Evolutionary conservation across 2,329 filamentous ascomycete genomes (phyloP).

Genomic region (Fusarium ramigenum): DNA sequence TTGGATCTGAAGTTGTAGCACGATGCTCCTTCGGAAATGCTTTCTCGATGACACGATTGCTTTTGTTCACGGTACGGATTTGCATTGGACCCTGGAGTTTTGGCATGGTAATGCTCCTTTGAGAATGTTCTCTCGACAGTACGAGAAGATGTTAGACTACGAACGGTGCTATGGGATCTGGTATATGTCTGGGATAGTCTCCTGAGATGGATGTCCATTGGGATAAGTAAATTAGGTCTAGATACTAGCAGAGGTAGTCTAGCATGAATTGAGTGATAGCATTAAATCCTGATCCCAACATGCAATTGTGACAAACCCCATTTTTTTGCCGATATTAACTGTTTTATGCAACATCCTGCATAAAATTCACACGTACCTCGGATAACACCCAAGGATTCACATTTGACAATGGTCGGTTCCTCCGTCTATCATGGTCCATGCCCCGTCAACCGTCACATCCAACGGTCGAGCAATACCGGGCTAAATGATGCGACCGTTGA

Average conservation of each 20-base stretch:
- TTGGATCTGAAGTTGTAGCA: background rate
- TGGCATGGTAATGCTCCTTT: background rate
- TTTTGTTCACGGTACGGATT: rapidly evolving
- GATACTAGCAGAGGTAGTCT: background rate
- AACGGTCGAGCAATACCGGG: background rate
- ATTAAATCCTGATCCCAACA: background rate
- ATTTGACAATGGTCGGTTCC: background rate
- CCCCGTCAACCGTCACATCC: background rate
- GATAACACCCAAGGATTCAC: background rate
- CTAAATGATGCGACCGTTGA: slow-evolving; percentile 5
- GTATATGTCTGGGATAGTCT: background rate
- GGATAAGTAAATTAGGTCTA: background rate
- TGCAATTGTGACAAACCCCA: background rate
- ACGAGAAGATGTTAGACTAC: background rate
- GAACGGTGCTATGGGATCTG: background rate
- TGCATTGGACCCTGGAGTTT: background rate
- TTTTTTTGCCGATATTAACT: background rate
- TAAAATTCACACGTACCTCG: background rate
- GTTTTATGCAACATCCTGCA: background rate
- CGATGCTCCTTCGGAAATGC: background rate
- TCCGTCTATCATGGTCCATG: background rate
- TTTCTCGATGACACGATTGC: rapidly evolving
- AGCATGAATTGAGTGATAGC: background rate
- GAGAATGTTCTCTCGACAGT: background rate
- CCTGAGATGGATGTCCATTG: background rate